phyloP scores from a whole-genome alignment of 1,284 basidiomycete genomes.

The Crucibulum cyathiforme region DNA sequence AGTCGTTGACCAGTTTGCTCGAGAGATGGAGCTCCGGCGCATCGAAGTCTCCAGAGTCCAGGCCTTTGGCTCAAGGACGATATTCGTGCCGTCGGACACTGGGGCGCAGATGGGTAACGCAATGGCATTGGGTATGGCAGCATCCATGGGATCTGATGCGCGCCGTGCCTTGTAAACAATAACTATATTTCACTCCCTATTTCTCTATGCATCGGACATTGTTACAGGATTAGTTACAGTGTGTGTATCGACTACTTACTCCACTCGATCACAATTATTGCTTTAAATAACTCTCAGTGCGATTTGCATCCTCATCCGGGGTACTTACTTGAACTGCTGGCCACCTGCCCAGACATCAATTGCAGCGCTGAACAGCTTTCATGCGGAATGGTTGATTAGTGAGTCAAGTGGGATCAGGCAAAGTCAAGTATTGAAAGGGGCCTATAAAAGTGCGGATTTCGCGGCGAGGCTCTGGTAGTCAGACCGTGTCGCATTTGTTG shows the following conservation, averaged over 20 bases:
- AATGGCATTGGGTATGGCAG: slow-evolving; percentile 71
- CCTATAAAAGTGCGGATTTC: not conserved
- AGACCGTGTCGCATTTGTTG: slow-evolving; percentile 36
- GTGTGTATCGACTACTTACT: too few species aligned
- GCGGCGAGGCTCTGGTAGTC: not conserved
- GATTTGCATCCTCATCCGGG: too few species aligned
- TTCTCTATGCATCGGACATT: not conserved
- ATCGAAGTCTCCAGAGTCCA: slow-evolving; percentile 66
- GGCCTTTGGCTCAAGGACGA: slow-evolving; percentile 72
- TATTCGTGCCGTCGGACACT: slow-evolving; percentile 72
- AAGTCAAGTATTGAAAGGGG: not conserved
- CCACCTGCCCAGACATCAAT: too few species aligned
- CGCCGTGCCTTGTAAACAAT: slow-evolving; percentile 7
- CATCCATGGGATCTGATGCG: slow-evolving; percentile 59
- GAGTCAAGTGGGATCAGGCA: too few species aligned
- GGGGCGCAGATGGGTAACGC: slow-evolving; percentile 63
- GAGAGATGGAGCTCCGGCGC: slow-evolving; percentile 74
- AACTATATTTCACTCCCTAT: not conserved
- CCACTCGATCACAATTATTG: too few species aligned
- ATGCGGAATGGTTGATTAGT: too few species aligned
- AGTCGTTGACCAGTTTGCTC: slow-evolving; percentile 70
- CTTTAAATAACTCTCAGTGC: too few species aligned
- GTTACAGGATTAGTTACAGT: too few species aligned
- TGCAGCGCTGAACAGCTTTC: too few species aligned
- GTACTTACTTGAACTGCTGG: too few species aligned